These are phyloP conservation scores for Mycena amicta DNA, from an alignment of 768 basidiomycete species.

Conservation along the genomic window DNA sequence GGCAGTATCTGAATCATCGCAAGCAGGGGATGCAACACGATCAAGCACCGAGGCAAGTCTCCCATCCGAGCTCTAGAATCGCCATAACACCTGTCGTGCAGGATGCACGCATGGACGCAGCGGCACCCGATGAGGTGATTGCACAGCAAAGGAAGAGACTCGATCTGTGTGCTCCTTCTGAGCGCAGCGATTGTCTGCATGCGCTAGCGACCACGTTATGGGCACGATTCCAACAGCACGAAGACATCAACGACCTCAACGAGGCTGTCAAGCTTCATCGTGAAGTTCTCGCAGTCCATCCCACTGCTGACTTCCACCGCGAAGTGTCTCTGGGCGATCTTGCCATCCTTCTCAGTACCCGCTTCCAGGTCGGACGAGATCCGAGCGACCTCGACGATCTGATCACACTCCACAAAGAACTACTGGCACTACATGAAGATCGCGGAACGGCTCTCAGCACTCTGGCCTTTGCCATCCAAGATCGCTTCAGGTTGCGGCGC, in stretches of 20 bases:
- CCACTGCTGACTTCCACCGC: neutral
- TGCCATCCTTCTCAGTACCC: neutral
- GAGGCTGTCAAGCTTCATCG: neutral
- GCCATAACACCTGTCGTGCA: too few species aligned
- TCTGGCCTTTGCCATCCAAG: slow-evolving; percentile 10
- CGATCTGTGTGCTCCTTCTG: too few species aligned
- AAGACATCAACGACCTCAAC: neutral
- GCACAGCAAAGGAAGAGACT: too few species aligned
- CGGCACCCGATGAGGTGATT: too few species aligned
- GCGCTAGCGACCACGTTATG: too few species aligned
- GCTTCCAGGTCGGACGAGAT: slow-evolving; percentile 2
- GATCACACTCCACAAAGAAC: slow-evolving; percentile 12
- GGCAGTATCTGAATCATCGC: too few species aligned
- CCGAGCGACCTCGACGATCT: slow-evolving; percentile 16
- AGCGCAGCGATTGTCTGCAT: too few species aligned
- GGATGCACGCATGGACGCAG: too few species aligned
- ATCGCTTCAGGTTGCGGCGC: slow-evolving; percentile 24
- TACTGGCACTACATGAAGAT: slow-evolving; percentile 7
- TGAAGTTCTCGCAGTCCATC: neutral
- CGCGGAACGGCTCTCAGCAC: slow-evolving; percentile 5
- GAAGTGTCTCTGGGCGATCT: neutral
- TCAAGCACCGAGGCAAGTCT: too few species aligned
- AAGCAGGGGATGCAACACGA: too few species aligned
- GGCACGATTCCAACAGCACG: neutral
- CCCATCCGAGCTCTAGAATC: too few species aligned